Conservation (phyloP, 1,284 basidiomycete genomes). For the Tylopilus sp. region DNA sequence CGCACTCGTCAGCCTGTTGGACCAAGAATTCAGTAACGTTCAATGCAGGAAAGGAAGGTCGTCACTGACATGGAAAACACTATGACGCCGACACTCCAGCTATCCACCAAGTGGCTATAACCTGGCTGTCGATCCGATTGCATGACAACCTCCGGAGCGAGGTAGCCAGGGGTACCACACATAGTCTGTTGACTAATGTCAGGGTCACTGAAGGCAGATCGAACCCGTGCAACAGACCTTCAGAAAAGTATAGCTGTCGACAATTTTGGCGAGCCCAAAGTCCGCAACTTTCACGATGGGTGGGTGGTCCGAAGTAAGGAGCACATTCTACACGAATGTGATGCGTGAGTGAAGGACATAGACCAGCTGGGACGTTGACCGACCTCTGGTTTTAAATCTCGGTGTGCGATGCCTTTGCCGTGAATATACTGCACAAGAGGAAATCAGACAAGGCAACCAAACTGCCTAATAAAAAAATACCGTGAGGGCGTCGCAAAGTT, state of each 20-base stretch:
- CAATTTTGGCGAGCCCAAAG: slow-evolving; percentile 89
- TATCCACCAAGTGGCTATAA: slow-evolving; percentile 83
- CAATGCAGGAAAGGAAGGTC: neutral
- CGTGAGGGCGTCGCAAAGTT: slow-evolving; percentile 70
- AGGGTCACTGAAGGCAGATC: slow-evolving; percentile 3
- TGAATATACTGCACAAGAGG: slow-evolving; percentile 62
- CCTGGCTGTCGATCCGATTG: slow-evolving; percentile 58
- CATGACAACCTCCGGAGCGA: slow-evolving; percentile 86
- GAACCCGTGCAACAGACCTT: slow-evolving; percentile 41
- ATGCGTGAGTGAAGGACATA: slow-evolving; percentile 3
- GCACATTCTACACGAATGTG: slow-evolving; percentile 52
- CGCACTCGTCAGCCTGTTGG: slow-evolving; percentile 61
- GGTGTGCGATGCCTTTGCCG: slow-evolving; percentile 72
- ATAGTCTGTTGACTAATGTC: slow-evolving; percentile 54
- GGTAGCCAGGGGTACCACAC: slow-evolving; percentile 83
- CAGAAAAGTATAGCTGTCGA: slow-evolving; percentile 70
- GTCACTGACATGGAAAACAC: slow-evolving; percentile 74
- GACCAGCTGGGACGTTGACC: slow-evolving; percentile 4
- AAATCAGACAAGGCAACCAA: slow-evolving; percentile 3
- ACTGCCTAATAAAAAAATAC: slow-evolving; percentile 37
- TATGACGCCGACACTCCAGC: slow-evolving; percentile 92
- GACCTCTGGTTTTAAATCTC: slow-evolving; percentile 90
- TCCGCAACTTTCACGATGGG: slow-evolving; percentile 83
- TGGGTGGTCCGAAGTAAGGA: slow-evolving; percentile 62
- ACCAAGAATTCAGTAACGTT: slow-evolving; percentile 10